Conservation (phyloP, 306 rosid genomes). For the Oemleria cerasiformis region DNA sequence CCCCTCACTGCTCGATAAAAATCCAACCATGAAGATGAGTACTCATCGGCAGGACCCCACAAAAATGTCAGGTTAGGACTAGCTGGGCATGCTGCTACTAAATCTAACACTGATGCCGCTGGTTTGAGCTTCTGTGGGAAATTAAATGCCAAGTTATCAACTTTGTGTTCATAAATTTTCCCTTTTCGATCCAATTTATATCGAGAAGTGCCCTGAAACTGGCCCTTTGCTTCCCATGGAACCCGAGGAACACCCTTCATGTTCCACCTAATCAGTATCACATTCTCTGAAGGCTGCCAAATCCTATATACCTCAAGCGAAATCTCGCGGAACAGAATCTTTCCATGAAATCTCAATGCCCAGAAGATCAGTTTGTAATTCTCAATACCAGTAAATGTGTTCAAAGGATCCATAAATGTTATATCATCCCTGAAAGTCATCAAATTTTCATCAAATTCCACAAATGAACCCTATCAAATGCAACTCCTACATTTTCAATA, state of each 20-base stretch:
- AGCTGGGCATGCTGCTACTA: constrained; percentile 78
- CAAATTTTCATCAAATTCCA: constrained; percentile 31
- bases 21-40: constrained; percentile 76
- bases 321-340: constrained; percentile 72
- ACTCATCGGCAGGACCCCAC: constrained; percentile 55
- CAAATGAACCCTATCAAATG: background rate
- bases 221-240: constrained; percentile 91
- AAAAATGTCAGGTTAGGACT: constrained; percentile 85
- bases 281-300: constrained; percentile 97
- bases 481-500: constrained; percentile 1
- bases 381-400: constrained; percentile 81
- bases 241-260: constrained; percentile 83
- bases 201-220: constrained; percentile 92
- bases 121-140: constrained; percentile 68
- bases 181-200: constrained; percentile 81
- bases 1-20: constrained; percentile 67
- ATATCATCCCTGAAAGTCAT: constrained; percentile 75
- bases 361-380: constrained; percentile 87
- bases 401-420: constrained; percentile 74
- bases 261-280: constrained; percentile 83
- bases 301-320: constrained; percentile 71
- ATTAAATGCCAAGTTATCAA: constrained; percentile 87
- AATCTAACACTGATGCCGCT: constrained; percentile 73
- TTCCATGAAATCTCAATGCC: constrained; percentile 90
- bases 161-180: constrained; percentile 85